phyloP scores from a whole-genome alignment of 1,139 yeast species.

The Candida smagusa region DNA sequence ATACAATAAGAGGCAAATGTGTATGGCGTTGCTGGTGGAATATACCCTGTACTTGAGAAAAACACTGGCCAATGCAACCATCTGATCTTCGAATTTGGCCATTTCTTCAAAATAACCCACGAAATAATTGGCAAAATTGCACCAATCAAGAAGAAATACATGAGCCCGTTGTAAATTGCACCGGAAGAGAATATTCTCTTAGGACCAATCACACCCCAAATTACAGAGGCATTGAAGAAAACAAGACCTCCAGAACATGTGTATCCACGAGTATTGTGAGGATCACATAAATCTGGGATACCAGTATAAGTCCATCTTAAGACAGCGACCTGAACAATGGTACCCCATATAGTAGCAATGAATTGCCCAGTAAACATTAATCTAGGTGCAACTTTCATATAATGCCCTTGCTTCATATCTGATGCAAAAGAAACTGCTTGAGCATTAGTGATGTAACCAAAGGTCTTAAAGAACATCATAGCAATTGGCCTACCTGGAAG shows the following conservation, averaged over 20 bases:
- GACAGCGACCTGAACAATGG: slow-evolving; percentile 43
- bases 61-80: slow-evolving; percentile 46
- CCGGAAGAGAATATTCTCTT: slow-evolving; percentile 37
- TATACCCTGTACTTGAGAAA: slow-evolving; percentile 44
- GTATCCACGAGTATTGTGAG: slow-evolving; percentile 34
- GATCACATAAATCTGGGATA: slow-evolving; percentile 47
- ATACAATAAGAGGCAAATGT: slow-evolving; percentile 39
- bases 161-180: slow-evolving; percentile 34
- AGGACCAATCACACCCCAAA: slow-evolving; percentile 47
- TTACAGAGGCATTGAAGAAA: slow-evolving; percentile 43
- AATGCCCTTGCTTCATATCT: slow-evolving; percentile 54
- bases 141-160: slow-evolving; percentile 42
- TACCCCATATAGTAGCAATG: slow-evolving; percentile 44
- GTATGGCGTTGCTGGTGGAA: slow-evolving; percentile 47
- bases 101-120: slow-evolving; percentile 46
- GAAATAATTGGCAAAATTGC: slow-evolving; percentile 32
- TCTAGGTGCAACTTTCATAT: slow-evolving; percentile 51
- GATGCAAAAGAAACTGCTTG: slow-evolving; percentile 52
- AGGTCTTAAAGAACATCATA: slow-evolving; percentile 47
- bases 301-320: slow-evolving; percentile 42
- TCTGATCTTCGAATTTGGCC: slow-evolving; percentile 44
- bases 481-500: slow-evolving; percentile 47
- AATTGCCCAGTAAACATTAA: slow-evolving; percentile 44
- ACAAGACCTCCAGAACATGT: slow-evolving; percentile 44
- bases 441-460: slow-evolving; percentile 49